Base-by-base conservation (phyloP, 2,329 filamentous ascomycete genomes). In the Diaporthe sp. region DNA sequence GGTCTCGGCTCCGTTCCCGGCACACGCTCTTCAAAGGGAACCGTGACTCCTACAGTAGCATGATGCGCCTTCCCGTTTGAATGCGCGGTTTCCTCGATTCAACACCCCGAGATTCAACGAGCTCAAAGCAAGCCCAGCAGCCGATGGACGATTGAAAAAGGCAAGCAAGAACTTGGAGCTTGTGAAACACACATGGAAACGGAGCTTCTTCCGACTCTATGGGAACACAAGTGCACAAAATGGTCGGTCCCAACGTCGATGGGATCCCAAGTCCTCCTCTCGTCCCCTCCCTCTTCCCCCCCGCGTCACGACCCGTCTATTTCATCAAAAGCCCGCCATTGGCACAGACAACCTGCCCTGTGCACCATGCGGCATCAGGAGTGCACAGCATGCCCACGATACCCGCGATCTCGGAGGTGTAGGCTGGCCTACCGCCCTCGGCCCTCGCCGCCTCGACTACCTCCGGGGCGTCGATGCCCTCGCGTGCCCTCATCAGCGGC, bases 311-410 rank as follows among this genome's bases (percentile, higher is more conserved):
- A 4, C 15, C n/a, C 19, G 17, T 42, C 55, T 75, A 78, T 69
- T 81, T 82, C 82, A 83, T 82, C 70, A 86, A 70, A 90, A 95
- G 92, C 9, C 94, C 94, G 1, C 94, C 94, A 80, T 96, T 96
- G 10, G 94, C 93, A 84, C 92, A 94, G 5, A 97, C 89, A 32
- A 95, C 92, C 82, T 92, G 93, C 1, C 94, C 94, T 0, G 94
- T 97, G 79, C 91, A 92, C 94, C 94, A 96, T 10, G 86, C 89
- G n/a, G 90, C 88, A 81, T 96, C 94, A 8, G 87, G 86, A 7
- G 89, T 88, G 80, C 93, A 94, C 30, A 96, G 83, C 93, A 96
- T 95, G 3, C 89, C 93, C 25, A 95, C 92, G 7, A 94, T 89
- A 0, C 93, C 94, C 0, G 93, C 94, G 82, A 96, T 87, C 84